Percentiles rank a stretch among this genome's conserved stretches.
These are phyloP conservation scores for Leccinum aurantiacum DNA, from an alignment of 768 basidiomycete genomes.

Conservation along the genomic window DNA sequence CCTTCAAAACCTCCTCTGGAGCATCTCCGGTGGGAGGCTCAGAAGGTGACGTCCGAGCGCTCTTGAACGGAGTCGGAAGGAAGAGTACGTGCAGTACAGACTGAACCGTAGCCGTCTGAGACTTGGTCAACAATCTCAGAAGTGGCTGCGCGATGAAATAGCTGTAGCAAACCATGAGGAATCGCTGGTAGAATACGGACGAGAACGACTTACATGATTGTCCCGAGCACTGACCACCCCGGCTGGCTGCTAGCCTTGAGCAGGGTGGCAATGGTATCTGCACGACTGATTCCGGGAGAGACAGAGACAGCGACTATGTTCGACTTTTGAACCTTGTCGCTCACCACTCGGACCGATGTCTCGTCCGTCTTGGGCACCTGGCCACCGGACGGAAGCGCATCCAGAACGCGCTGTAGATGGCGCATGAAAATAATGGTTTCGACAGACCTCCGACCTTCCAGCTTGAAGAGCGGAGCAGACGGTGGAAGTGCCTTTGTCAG, in stretches of 20 bases:
- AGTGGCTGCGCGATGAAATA: conserved; percentile 69
- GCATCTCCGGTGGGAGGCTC: conserved; percentile 14
- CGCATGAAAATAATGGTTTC: conserved; percentile 63
- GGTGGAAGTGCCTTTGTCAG: conserved; percentile 28
- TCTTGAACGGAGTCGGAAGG: conserved; percentile 77
- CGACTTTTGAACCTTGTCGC: conserved; percentile 50
- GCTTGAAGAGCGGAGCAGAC: conserved; percentile 40
- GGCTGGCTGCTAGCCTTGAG: conserved; percentile 30
- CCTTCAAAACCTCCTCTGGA: conserved; percentile 67
- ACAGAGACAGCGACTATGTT: conserved; percentile 77
- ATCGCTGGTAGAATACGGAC: neutral
- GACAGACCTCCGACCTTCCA: conserved; percentile 65
- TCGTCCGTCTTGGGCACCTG: conserved; percentile 46
- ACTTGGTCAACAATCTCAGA: conserved; percentile 68
- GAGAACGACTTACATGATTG: conserved; percentile 46
- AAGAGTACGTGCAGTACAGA: conserved; percentile 80
- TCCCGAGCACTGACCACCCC: conserved; percentile 43
- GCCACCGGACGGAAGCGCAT: conserved; percentile 69
- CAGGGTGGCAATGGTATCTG: conserved; percentile 60
- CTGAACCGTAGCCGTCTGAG: conserved; percentile 63
- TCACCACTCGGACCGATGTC: conserved; percentile 37
- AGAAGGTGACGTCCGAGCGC: conserved; percentile 30
- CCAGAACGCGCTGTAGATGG: conserved; percentile 82
- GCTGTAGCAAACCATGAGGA: conserved; percentile 36
- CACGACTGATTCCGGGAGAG: conserved; percentile 73